Conservation (phyloP, 352 stramenopile species). For the Phytopythium kandeliae region DNA sequence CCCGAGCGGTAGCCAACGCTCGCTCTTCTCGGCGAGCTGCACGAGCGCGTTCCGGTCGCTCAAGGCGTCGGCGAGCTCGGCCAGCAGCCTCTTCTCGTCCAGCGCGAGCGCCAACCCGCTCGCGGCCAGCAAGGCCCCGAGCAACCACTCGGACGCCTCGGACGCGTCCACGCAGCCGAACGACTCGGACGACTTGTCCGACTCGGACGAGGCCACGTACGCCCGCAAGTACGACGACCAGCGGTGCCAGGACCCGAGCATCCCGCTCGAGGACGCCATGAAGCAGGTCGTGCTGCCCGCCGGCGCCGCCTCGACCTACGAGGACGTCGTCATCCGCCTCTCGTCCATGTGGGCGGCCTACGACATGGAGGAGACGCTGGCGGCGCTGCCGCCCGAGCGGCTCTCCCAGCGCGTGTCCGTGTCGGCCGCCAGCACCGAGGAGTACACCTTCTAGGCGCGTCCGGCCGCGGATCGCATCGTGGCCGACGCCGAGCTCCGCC, state of each 20-base stretch:
- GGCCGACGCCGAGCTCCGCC: not conserved
- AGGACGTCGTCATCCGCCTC: slow-evolving; percentile 71
- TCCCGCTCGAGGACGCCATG: slow-evolving; percentile 68
- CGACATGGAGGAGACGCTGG: slow-evolving; percentile 50
- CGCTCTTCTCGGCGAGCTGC: slow-evolving; percentile 8
- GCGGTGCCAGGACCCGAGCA: slow-evolving; percentile 55
- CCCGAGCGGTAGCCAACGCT: slow-evolving; percentile 3
- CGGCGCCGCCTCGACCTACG: slow-evolving; percentile 47
- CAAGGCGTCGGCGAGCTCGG: slow-evolving; percentile 2
- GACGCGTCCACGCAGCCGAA: slow-evolving; percentile 42
- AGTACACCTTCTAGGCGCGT: slow-evolving; percentile 30
- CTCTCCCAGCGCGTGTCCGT: slow-evolving; percentile 45
- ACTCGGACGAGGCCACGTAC: slow-evolving; percentile 36
- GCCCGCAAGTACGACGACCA: slow-evolving; percentile 50
- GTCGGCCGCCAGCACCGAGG: slow-evolving; percentile 24
- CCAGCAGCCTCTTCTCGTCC: slow-evolving; percentile 7
- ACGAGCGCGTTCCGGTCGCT: slow-evolving; percentile 2
- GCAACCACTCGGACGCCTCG: slow-evolving; percentile 19
- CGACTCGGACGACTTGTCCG: slow-evolving; percentile 45
- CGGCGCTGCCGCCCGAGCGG: slow-evolving; percentile 36
- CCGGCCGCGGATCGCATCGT: not conserved
- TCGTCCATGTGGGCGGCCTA: slow-evolving; percentile 80
- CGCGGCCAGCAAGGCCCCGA: slow-evolving; percentile 20
- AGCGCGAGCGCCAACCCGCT: slow-evolving; percentile 10
- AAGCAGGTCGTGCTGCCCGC: slow-evolving; percentile 71